These are phyloP conservation scores for Alternaria sp. DNA, from an alignment of 2,329 filamentous ascomycete species.

Conservation along the genomic window DNA sequence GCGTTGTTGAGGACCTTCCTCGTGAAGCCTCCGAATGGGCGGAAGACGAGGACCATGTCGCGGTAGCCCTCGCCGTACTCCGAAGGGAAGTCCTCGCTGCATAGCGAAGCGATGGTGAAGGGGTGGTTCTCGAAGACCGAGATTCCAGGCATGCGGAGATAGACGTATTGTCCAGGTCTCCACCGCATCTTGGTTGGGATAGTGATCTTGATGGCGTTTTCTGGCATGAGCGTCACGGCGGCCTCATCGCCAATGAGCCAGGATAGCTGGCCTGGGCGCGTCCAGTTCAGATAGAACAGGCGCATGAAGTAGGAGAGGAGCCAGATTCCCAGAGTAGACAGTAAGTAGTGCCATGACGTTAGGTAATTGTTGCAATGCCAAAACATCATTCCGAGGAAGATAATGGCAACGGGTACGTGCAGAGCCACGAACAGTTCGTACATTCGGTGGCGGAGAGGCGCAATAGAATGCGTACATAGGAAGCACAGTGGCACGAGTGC, in stretches of 20 bases:
- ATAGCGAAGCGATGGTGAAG: slow-evolving; percentile 92
- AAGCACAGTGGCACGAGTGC: slow-evolving; percentile 81
- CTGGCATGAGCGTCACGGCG: slow-evolving; percentile 84
- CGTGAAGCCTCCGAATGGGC: slow-evolving; percentile 91
- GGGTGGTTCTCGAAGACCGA: slow-evolving; percentile 92
- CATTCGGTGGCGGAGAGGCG: slow-evolving; percentile 74
- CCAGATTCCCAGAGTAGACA: slow-evolving; percentile 81
- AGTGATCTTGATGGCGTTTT: slow-evolving; percentile 95
- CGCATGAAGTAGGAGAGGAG: slow-evolving; percentile 74
- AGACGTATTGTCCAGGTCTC: slow-evolving; percentile 94
- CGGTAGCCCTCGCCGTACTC: slow-evolving; percentile 87
- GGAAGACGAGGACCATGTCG: slow-evolving; percentile 89
- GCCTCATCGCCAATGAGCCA: slow-evolving; percentile 92
- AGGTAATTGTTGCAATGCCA: slow-evolving; percentile 97
- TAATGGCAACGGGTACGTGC: slow-evolving; percentile 80
- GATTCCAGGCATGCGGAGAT: slow-evolving; percentile 91
- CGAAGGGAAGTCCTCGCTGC: slow-evolving; percentile 91
- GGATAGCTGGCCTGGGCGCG: slow-evolving; percentile 76
- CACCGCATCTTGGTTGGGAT: slow-evolving; percentile 92
- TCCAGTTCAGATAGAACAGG: slow-evolving; percentile 89
- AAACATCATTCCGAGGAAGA: slow-evolving; percentile 85
- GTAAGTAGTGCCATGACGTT: slow-evolving; percentile 88
- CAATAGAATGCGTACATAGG: slow-evolving; percentile 84
- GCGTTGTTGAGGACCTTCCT: slow-evolving; percentile 82
- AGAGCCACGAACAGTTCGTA: slow-evolving; percentile 87